Base-by-base conservation (phyloP, 192 early-diverging fungal species). In the Pilobolus umbonatus region DNA sequence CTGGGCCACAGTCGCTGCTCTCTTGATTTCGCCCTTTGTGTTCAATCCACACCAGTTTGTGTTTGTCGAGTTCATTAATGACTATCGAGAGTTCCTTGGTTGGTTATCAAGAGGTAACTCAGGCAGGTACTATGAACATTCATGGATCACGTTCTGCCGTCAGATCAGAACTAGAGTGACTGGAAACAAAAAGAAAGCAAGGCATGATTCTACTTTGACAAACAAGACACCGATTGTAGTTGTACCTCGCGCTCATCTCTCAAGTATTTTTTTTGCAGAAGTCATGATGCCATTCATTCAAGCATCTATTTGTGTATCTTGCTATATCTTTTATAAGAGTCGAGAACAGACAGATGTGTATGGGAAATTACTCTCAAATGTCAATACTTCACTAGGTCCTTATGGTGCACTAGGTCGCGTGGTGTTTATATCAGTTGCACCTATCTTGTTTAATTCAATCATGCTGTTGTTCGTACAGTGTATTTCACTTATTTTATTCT, bases 1-100 rank as follows among this genome's bases (percentile, higher is more conserved):
- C 53, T 86, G 85, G 86, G 69, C 84, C 17, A 84, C 78, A 54
- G 82, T 85, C 22, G 66, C 79, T 7, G 75, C 85, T 12, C 72
- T 88, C 29, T 48, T 80, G 39, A 64, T 88, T 9, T 79, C 85
- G 19, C 85, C 86, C 32, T 88, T 87, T 65, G 60, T 88, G 39
- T 88, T 85, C 73, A 88, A 88, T 46, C 86, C 86, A 30, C 86
- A 87, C 50, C 86, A 88, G 69, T 87, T 88, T 48, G 76, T 76
- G 22, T 55, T 86, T 48, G 77, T 71, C 0, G 77, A 82, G 58
- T 87, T 87, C 64, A 82, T 85, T 60, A 52, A 76, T 34, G 86
- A 88, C 56, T 88, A 86, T 72, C 77, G 77, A 36, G 77, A 79
- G 45, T 85, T 79, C 70, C 64, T 88, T 55, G 73, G 71, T 47